Conservation (phyloP, 2,329 filamentous ascomycete genomes). For the Pezicula carpinea region DNA sequence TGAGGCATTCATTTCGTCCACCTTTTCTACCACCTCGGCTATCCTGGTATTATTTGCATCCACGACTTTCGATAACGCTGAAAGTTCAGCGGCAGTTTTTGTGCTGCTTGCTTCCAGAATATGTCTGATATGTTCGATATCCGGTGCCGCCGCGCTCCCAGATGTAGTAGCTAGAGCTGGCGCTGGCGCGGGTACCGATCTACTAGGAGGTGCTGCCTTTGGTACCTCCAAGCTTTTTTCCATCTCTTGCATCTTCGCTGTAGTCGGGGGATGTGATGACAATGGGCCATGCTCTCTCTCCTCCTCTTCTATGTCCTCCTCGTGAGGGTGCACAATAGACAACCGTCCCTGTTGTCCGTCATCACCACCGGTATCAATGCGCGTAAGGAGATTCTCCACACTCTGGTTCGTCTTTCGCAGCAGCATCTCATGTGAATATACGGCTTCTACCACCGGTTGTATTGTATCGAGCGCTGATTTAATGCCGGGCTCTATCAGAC, state of each 20-base stretch:
- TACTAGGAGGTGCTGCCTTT: neutral
- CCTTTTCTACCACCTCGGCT: slow-evolving; percentile 14
- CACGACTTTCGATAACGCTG: slow-evolving; percentile 20
- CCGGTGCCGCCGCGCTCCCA: slow-evolving; percentile 2
- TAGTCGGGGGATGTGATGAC: slow-evolving; percentile 1
- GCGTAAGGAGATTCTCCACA: slow-evolving; percentile 24
- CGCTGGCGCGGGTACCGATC: neutral
- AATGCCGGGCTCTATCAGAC: slow-evolving; percentile 26
- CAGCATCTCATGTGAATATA: slow-evolving; percentile 27
- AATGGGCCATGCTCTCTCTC: slow-evolving; percentile 1
- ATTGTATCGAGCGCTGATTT: slow-evolving; percentile 28
- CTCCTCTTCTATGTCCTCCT: neutral
- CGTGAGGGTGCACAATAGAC: neutral
- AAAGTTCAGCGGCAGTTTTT: slow-evolving; percentile 17
- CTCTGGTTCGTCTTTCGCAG: slow-evolving; percentile 26
- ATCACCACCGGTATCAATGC: slow-evolving; percentile 19
- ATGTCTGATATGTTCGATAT: slow-evolving; percentile 12
- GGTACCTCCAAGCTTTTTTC: neutral
- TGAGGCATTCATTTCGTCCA: slow-evolving; percentile 15
- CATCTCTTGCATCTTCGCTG: neutral
- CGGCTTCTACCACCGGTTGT: slow-evolving; percentile 28
- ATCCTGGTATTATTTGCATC: slow-evolving; percentile 20
- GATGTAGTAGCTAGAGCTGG: neutral
- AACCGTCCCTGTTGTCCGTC: neutral
- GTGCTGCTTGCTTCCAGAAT: slow-evolving; percentile 18